phyloP scores from a whole-genome alignment of 768 basidiomycete species.

The Tricholoma hemisulphureum region DNA sequence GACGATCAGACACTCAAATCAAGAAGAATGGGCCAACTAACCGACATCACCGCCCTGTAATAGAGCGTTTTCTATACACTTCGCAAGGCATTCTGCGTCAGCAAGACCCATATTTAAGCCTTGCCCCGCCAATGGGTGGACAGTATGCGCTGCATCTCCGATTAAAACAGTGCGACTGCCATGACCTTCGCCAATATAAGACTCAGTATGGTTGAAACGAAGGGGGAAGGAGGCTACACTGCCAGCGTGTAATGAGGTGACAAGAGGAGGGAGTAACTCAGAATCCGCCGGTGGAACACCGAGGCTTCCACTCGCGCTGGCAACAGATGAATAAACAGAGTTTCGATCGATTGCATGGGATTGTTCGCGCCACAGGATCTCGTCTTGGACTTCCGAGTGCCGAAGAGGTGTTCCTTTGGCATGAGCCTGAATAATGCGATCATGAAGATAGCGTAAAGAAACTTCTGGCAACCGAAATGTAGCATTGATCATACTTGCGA shows the following conservation, averaged over 20 bases:
- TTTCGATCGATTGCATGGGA: slow-evolving; percentile 63
- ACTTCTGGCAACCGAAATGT: slow-evolving; percentile 82
- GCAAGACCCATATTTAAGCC: slow-evolving; percentile 92
- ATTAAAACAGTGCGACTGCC: slow-evolving; percentile 79
- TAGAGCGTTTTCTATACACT: slow-evolving; percentile 59
- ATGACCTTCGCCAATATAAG: slow-evolving; percentile 74
- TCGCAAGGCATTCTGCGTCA: slow-evolving; percentile 74
- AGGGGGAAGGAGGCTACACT: slow-evolving; percentile 90
- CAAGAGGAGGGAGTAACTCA: slow-evolving; percentile 69
- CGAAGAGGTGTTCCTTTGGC: slow-evolving; percentile 45
- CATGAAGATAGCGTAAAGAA: slow-evolving; percentile 67
- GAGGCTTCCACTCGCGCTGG: slow-evolving; percentile 20
- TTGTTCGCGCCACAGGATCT: slow-evolving; percentile 71
- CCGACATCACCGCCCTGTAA: slow-evolving; percentile 80
- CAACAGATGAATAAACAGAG: slow-evolving; percentile 59
- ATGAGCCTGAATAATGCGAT: slow-evolving; percentile 56
- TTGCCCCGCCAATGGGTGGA: slow-evolving; percentile 95
- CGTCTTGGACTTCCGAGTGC: slow-evolving; percentile 49
- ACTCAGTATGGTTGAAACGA: slow-evolving; percentile 79
- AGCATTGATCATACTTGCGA: slow-evolving; percentile 81
- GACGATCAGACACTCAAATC: neutral
- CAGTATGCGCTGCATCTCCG: slow-evolving; percentile 94
- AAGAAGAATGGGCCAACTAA: slow-evolving; percentile 28
- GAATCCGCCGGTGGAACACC: slow-evolving; percentile 65
- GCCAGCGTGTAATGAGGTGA: slow-evolving; percentile 65